These are phyloP conservation scores for Exidia glandulosa DNA, from an alignment of 768 basidiomycete genomes.

Conservation along the genomic window DNA sequence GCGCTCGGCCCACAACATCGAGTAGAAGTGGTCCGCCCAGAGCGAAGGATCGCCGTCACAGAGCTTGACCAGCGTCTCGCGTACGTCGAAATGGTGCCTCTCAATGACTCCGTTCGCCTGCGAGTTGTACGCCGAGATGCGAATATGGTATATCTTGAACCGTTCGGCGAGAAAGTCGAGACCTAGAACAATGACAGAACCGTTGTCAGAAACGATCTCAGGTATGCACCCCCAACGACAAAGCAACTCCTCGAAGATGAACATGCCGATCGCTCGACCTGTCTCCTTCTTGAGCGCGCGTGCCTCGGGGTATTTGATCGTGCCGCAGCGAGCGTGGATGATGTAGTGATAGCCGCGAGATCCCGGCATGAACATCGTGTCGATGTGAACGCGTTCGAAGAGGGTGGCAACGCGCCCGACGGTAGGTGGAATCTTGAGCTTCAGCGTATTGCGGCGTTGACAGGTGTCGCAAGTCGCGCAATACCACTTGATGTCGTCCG, in stretches of 20 bases:
- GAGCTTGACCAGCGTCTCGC: constrained; percentile 20
- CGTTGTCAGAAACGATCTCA: constrained; percentile 14
- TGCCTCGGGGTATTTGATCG: constrained; percentile 24
- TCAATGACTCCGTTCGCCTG: constrained; percentile 28
- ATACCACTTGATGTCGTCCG: constrained; percentile 20
- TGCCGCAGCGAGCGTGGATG: constrained; percentile 25
- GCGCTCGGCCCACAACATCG: constrained; percentile 27
- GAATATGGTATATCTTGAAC: constrained; percentile 14
- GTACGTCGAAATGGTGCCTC: constrained; percentile 17
- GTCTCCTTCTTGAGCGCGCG: constrained; percentile 16
- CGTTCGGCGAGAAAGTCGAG: constrained; percentile 1
- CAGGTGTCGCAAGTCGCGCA: constrained; percentile 23
- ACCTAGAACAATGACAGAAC: constrained; percentile 5
- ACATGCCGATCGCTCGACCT: neutral
- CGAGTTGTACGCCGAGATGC: constrained; percentile 32
- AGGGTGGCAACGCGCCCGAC: constrained; percentile 15
- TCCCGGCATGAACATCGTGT: constrained; percentile 3
- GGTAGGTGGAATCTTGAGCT: constrained; percentile 13
- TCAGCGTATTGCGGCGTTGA: constrained; percentile 14
- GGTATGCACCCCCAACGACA: constrained; percentile 7
- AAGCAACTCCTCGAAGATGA: constrained; percentile 14
- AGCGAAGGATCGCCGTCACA: constrained; percentile 12
- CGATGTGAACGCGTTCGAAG: constrained; percentile 10
- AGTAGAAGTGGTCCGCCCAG: constrained; percentile 7
- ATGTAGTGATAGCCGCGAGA: constrained; percentile 13